phyloP scores from a whole-genome alignment of 108 stramenopile genomes.

The Thalassiosira profunda region DNA sequence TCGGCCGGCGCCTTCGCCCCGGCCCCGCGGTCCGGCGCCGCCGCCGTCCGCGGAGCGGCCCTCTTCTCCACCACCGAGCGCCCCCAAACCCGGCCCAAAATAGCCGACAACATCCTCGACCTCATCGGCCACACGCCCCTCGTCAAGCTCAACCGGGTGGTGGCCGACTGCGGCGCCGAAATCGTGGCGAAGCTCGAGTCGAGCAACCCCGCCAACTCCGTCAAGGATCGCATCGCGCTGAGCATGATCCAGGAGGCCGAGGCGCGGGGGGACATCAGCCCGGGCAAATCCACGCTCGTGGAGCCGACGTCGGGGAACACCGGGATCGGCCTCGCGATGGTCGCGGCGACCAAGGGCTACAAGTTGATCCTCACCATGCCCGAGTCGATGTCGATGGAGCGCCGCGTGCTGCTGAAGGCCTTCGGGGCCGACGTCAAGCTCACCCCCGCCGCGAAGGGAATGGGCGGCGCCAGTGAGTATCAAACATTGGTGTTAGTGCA shows the following conservation, averaged over 20 bases:
- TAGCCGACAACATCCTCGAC: conserved; percentile 83
- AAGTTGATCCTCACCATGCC: conserved; percentile 91
- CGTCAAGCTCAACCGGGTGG: conserved; percentile 74
- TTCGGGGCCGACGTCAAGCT: conserved; percentile 84
- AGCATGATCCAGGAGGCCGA: conserved; percentile 90
- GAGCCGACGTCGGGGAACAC: conserved; percentile 95
- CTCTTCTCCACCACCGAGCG: conserved; percentile 13
- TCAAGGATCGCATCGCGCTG: conserved; percentile 91
- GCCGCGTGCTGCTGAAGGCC: conserved; percentile 83
- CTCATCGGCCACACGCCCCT: conserved; percentile 90
- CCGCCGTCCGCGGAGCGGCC: not conserved
- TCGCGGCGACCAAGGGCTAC: conserved; percentile 91
- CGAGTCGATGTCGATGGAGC: conserved; percentile 91
- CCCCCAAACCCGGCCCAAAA: conserved; percentile 56
- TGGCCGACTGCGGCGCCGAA: conserved; percentile 72
- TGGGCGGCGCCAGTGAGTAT: conserved; percentile 89
- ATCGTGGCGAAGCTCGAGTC: conserved; percentile 89
- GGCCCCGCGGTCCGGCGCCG: not conserved
- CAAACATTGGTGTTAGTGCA: conserved; percentile 68
- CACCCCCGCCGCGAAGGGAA: conserved; percentile 83
- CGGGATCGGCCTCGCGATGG: conserved; percentile 93
- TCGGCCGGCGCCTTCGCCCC: conserved; percentile 15
- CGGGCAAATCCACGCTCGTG: conserved; percentile 78
- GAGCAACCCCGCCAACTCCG: conserved; percentile 88
- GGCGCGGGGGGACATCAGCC: conserved; percentile 79